These are phyloP conservation scores for Cutaneotrichosporon mucoides DNA, from an alignment of 1,284 basidiomycete species.

Conservation along the genomic window DNA sequence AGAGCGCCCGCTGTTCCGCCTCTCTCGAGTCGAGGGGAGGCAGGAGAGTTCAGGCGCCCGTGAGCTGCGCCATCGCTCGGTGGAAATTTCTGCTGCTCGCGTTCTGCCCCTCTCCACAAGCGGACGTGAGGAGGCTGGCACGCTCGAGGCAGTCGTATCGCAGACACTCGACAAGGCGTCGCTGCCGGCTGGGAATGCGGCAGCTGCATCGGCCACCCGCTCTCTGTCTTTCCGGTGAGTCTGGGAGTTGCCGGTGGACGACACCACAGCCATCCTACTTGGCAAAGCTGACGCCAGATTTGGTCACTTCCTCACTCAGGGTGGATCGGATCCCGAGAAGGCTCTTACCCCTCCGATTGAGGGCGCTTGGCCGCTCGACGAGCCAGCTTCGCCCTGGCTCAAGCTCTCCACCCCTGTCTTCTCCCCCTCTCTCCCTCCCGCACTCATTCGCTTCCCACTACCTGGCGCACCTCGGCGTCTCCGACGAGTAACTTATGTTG, in stretches of 20 bases:
- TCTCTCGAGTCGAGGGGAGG: neutral
- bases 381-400: neutral
- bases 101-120: neutral
- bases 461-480: neutral
- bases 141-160: neutral
- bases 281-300: constrained; percentile 1
- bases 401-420: constrained; percentile 9
- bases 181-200: neutral
- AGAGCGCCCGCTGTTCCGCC: constrained; percentile 14
- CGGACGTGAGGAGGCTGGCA: neutral
- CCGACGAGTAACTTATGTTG: constrained; percentile 17
- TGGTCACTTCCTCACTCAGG: constrained; percentile 11
- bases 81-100: neutral
- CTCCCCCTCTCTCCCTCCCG: constrained; percentile 16
- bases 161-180: neutral
- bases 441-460: constrained; percentile 17
- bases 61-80: constrained; percentile 5
- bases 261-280: no score
- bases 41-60: neutral
- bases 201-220: neutral
- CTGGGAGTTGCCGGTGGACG: no score
- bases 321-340: neutral
- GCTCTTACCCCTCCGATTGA: constrained; percentile 5
- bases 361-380: constrained; percentile 5
- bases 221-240: neutral